Evolutionary conservation across 1,284 basidiomycete species (phyloP).

Genomic region (Termitomyces sp.): DNA sequence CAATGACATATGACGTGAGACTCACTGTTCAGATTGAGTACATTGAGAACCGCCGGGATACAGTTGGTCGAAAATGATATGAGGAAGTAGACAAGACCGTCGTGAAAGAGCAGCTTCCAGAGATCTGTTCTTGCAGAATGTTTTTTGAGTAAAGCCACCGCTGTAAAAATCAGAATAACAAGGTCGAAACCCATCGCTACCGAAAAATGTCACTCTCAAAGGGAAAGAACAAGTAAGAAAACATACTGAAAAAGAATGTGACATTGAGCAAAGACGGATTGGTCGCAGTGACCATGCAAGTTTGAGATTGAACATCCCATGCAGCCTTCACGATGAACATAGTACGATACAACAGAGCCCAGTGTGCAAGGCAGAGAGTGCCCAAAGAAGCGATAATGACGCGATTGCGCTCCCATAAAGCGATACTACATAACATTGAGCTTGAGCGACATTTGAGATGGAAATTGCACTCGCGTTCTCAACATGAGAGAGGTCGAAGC

Average conservation of each 20-base stretch:
- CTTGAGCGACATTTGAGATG: not conserved
- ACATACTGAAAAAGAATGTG: conserved; percentile 66
- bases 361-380: conserved; percentile 54
- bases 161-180: conserved; percentile 50
- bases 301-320: conserved; percentile 36
- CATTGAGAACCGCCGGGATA: conserved; percentile 60
- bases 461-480: conserved; percentile 44
- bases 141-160: conserved; percentile 43
- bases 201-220: conserved; percentile 1
- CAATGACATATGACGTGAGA: not conserved
- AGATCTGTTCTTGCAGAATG: conserved; percentile 49
- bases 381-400: conserved; percentile 46
- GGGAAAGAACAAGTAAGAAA: not conserved
- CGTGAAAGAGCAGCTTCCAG: conserved; percentile 61
- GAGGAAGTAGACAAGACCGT: conserved; percentile 65
- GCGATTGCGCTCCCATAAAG: conserved; percentile 60
- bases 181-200: conserved; percentile 67
- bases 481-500: conserved; percentile 68
- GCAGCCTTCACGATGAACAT: conserved; percentile 59
- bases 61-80: conserved; percentile 62
- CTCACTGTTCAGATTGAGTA: conserved; percentile 57
- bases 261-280: conserved; percentile 53
- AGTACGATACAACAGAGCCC: conserved; percentile 60
- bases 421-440: conserved; percentile 39
- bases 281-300: conserved; percentile 49